Evolutionary conservation across 495 filamentous ascomycete genomes (phyloP).

Genomic region (Lasiosphaeria ovina): DNA sequence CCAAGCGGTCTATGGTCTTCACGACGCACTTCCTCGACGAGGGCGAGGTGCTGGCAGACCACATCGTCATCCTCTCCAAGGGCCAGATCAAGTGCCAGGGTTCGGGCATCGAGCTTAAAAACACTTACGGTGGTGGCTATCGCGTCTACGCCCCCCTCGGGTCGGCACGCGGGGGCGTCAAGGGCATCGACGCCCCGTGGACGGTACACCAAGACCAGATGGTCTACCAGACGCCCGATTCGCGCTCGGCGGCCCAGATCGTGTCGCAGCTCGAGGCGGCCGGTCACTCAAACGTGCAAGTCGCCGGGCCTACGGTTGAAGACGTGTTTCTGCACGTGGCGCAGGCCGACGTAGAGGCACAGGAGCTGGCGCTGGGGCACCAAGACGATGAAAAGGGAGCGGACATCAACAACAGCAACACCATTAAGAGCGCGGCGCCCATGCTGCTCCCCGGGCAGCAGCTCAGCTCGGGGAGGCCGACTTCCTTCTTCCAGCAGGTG

Average conservation of each 20-base stretch:
- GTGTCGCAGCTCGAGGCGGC: conserved; percentile 59
- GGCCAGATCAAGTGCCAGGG: conserved; percentile 66
- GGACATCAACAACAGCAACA: neutral
- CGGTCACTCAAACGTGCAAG: conserved; percentile 61
- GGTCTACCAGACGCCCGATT: conserved; percentile 63
- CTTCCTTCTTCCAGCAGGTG: conserved; percentile 21
- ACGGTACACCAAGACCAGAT: conserved; percentile 62
- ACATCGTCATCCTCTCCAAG: conserved; percentile 71
- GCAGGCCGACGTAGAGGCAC: conserved; percentile 48
- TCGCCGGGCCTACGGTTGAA: conserved; percentile 78
- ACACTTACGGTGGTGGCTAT: conserved; percentile 67
- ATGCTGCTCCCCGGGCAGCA: conserved; percentile 1
- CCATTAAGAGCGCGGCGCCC: neutral
- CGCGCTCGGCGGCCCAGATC: conserved; percentile 57
- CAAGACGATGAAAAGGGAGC: neutral
- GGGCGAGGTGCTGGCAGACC: conserved; percentile 68
- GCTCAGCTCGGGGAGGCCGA: conserved; percentile 15
- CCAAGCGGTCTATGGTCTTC: conserved; percentile 70
- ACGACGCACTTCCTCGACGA: conserved; percentile 82
- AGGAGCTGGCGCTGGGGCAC: neutral
- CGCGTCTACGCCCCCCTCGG: conserved; percentile 58
- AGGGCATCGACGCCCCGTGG: conserved; percentile 42
- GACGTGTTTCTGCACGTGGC: conserved; percentile 79
- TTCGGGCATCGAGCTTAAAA: conserved; percentile 67
- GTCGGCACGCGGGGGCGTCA: conserved; percentile 48